Conservation (phyloP, 2,329 filamentous ascomycete species). For the Coniella vitis region DNA sequence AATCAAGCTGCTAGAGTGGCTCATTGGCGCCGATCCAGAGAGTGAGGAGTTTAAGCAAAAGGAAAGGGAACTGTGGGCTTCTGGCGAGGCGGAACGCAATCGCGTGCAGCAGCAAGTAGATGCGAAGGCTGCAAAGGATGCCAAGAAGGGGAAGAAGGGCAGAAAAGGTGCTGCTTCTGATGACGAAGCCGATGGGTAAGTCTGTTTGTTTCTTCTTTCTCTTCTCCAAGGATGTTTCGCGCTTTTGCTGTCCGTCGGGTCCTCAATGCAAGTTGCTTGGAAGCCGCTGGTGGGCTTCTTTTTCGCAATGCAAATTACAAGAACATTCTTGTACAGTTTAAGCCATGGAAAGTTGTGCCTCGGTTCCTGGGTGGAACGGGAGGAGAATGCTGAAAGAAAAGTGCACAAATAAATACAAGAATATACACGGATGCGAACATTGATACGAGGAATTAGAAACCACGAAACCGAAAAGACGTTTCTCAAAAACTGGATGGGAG, state of each 20-base stretch:
- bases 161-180: conserved; percentile 28
- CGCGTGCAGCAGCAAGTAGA: conserved; percentile 76
- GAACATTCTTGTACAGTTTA: too few species aligned
- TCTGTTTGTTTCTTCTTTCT: not conserved
- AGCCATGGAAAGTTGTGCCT: too few species aligned
- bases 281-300: too few species aligned
- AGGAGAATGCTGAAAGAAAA: too few species aligned
- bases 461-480: conserved; percentile 13
- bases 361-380: too few species aligned
- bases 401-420: too few species aligned
- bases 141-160: conserved; percentile 32
- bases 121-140: conserved; percentile 59
- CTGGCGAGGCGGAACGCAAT: conserved; percentile 64
- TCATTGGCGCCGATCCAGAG: conserved; percentile 78
- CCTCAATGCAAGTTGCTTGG: too few species aligned
- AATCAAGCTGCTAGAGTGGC: conserved; percentile 85
- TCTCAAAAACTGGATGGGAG: conserved; percentile 15
- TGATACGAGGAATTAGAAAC: too few species aligned
- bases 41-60: conserved; percentile 63
- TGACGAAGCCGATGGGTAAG: conserved; percentile 27
- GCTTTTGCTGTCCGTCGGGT: too few species aligned
- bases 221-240: too few species aligned
- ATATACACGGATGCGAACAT: too few species aligned
- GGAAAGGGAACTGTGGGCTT: conserved; percentile 57
- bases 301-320: too few species aligned